Evolutionary conservation across 805 yeast species (phyloP).

Genomic region (Yamadazyma sp.): DNA sequence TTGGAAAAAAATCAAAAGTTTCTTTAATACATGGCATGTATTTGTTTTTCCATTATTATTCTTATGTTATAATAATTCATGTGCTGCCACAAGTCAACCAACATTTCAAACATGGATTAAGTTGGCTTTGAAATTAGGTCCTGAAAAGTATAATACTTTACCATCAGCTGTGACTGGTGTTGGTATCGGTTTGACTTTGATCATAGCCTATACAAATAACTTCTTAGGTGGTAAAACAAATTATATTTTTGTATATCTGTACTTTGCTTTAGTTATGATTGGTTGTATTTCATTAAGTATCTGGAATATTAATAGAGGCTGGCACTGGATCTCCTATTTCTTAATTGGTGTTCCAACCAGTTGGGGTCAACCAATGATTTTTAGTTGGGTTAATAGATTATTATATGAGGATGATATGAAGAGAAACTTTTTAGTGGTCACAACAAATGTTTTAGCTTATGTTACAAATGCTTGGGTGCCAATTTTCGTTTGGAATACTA

Average conservation of each 20-base stretch:
- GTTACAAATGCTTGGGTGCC: constrained; percentile 39
- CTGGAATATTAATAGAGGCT: constrained; percentile 48
- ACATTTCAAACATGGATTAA: constrained; percentile 39
- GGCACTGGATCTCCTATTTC: constrained; percentile 51
- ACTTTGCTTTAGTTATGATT: constrained; percentile 36
- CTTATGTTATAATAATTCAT: constrained; percentile 33
- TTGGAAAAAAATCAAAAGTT: constrained; percentile 34
- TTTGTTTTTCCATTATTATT: constrained; percentile 41
- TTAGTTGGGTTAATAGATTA: constrained; percentile 53
- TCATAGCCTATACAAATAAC: constrained; percentile 28
- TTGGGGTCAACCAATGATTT: constrained; percentile 56
- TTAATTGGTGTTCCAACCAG: constrained; percentile 45
- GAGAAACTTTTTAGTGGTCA: constrained; percentile 36
- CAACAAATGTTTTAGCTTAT: constrained; percentile 38
- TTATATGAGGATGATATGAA: constrained; percentile 43
- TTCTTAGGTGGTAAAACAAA: constrained; percentile 32
- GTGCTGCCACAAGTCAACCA: constrained; percentile 32
- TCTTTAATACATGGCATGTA: constrained; percentile 49
- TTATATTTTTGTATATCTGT: constrained; percentile 32
- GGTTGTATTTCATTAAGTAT: constrained; percentile 42
- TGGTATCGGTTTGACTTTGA: constrained; percentile 22
- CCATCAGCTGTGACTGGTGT: constrained; percentile 28
- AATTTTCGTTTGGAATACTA: constrained; percentile 38
- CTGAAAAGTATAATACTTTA: constrained; percentile 29
- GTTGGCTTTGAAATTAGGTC: constrained; percentile 21